Evolutionary conservation across 164 flowering plant genomes (phyloP), one percentile per base, ranked within the genome.

Genomic region (Chloranthus sessilifolius): DNA sequence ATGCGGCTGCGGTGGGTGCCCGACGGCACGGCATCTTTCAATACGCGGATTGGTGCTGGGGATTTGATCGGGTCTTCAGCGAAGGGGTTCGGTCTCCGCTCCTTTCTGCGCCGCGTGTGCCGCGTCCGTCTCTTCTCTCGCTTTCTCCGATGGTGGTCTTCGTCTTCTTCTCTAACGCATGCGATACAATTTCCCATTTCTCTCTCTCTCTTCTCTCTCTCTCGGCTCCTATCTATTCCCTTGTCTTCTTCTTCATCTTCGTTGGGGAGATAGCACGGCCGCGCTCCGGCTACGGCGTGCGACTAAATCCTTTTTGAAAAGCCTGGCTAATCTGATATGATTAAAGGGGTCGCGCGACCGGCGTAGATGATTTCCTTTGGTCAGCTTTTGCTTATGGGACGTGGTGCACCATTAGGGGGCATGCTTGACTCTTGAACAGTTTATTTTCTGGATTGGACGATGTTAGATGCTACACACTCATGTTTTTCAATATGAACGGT

Each of bases 1-100:
- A 91, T 83, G 20, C 78, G 66, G 7, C 79, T 66, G 17, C 82
- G 71, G 71, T 76, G 81, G 31, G 58, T 31, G 38, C 64, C 60
- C 11, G 68, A 55, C 2, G 88, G 85, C 20, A 70, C 60, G 22
- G 76, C 69, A 49, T 90, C 94, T 41, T 84, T 84, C 14, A 90
- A 71, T 38, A 90, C 97, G 2, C 91, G 78, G 50, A 86, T 72
- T 65, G 88, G 82, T 1, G 75, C 79, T 1, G 85, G 77, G 7
- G 82, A 68, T 3, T 53, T 56, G 7, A 31, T 40, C 3, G 60
- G 50, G 37, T 74, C 74, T 9, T 62, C 71, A 5, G 90, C 41
- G 30, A 69, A 88, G 0, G 94, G 94, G 55, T 82, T 88, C 0
- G 88, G 69, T 25, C 62, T 58, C 14, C 71, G 54, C 14, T 68